phyloP scores from a whole-genome alignment of 2,329 filamentous ascomycete genomes.

The Xylaria sp. region DNA sequence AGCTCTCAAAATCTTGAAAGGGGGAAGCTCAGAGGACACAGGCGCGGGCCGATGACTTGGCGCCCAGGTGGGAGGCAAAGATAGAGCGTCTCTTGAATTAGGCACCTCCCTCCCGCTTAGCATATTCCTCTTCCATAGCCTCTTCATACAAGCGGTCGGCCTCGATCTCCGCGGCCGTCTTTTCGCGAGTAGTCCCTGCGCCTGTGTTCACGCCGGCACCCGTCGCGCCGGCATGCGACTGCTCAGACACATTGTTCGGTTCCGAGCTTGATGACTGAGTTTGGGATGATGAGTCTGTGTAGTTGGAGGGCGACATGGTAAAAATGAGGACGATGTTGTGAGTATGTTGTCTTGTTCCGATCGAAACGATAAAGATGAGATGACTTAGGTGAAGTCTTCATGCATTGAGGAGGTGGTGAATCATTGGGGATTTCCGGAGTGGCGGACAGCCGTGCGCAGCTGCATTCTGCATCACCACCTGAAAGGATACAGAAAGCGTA shows the following conservation, averaged over 20 bases:
- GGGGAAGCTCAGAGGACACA: background rate
- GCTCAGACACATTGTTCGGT: constrained; percentile 5
- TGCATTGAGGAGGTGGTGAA: too few species aligned
- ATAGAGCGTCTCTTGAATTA: constrained; percentile 21
- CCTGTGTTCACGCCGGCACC: constrained; percentile 47
- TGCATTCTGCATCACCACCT: background rate
- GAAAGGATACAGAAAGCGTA: background rate
- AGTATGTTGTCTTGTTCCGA: background rate
- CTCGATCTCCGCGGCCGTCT: constrained; percentile 46
- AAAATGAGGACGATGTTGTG: background rate
- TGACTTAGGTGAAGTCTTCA: background rate
- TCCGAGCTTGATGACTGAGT: constrained; percentile 5
- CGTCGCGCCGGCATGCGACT: constrained; percentile 21
- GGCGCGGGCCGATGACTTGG: background rate
- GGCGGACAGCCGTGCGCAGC: background rate
- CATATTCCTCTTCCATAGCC: constrained; percentile 51
- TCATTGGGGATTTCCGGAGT: background rate
- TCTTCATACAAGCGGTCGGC: constrained; percentile 48
- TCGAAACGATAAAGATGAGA: background rate
- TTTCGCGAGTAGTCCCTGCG: constrained; percentile 42
- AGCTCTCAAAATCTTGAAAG: background rate
- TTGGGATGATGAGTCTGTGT: background rate
- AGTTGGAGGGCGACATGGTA: constrained; percentile 10
- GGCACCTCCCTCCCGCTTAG: constrained; percentile 49
- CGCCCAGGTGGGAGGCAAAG: background rate